phyloP scores from a whole-genome alignment of 345 rosid genomes.

The Erysimum cheiranthoides region DNA sequence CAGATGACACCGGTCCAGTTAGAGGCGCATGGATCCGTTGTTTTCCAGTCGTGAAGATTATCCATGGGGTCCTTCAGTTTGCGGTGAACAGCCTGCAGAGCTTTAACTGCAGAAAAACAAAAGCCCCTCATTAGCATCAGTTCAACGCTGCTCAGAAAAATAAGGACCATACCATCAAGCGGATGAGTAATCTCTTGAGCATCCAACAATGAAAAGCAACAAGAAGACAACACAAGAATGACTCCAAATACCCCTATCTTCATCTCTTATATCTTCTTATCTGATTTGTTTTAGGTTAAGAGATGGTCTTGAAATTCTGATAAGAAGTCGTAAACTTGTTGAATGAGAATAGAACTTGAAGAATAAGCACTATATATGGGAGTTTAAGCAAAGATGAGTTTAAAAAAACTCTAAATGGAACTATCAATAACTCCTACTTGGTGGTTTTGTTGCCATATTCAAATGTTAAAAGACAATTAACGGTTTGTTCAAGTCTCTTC shows the following conservation, averaged over 20 bases:
- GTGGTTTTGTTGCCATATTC: neutral
- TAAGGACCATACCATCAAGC: conserved; percentile 31
- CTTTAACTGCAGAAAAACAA: conserved; percentile 13
- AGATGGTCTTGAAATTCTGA: neutral
- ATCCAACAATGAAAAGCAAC: conserved; percentile 26
- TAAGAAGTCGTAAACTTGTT: conserved; percentile 15
- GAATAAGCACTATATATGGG: conserved; percentile 17
- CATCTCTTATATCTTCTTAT: conserved; percentile 17
- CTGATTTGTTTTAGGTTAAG: conserved; percentile 10
- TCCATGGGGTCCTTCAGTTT: conserved; percentile 41
- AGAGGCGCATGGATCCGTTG: conserved; percentile 43
- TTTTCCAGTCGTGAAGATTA: conserved; percentile 42
- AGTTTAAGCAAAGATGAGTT: conserved; percentile 8
- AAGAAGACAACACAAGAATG: conserved; percentile 26
- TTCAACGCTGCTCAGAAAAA: neutral
- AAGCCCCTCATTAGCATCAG: neutral
- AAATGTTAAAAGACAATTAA: conserved; percentile 21
- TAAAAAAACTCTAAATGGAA: conserved; percentile 12
- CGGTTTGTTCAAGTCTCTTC: conserved; percentile 27
- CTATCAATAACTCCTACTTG: conserved; percentile 23
- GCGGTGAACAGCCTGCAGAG: conserved; percentile 28
- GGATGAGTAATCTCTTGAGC: conserved; percentile 42
- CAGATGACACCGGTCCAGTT: conserved; percentile 45
- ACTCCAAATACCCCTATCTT: conserved; percentile 17
- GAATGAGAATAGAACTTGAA: conserved; percentile 19